A percentile compares a stretch with the other conserved stretches of the same genome.
Conservation (phyloP, 148 eudicot genomes). For the Hydrangea macrophylla region DNA sequence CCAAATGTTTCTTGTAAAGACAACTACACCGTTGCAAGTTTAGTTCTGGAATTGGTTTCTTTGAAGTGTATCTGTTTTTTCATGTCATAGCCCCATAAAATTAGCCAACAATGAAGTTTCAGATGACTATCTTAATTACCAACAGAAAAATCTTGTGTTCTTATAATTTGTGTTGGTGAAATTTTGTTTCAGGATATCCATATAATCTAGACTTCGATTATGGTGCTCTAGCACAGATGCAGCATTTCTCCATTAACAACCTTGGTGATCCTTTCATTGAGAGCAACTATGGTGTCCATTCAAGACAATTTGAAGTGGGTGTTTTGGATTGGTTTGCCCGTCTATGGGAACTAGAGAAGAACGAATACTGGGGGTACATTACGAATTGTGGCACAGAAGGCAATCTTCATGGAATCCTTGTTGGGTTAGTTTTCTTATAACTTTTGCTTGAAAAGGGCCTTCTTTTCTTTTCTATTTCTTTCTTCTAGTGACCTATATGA, state of each 20-base stretch:
- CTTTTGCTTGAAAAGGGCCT: no score
- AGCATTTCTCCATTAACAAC: conserved; percentile 84
- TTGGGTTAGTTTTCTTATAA: conserved; percentile 38
- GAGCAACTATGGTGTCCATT: conserved; percentile 89
- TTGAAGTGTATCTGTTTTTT: no score
- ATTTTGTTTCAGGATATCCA: conserved; percentile 59
- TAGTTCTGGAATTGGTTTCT: no score
- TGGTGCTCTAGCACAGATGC: conserved; percentile 71
- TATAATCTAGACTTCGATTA: conserved; percentile 69
- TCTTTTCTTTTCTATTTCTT: neutral
- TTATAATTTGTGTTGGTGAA: no score
- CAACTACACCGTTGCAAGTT: no score
- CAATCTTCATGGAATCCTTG: conserved; percentile 68
- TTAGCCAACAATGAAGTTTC: no score
- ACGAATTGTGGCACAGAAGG: conserved; percentile 91
- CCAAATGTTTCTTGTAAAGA: no score
- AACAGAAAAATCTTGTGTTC: no score
- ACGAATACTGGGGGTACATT: conserved; percentile 82
- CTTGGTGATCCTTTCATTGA: conserved; percentile 86
- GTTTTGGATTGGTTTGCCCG: conserved; percentile 92
- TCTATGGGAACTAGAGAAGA: conserved; percentile 77
- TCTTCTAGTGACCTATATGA: no score
- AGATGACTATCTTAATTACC: no score
- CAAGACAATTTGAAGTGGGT: conserved; percentile 89
- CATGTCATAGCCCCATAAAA: no score